Base-by-base conservation (phyloP, 352 stramenopile genomes). In the Phytophthora cajani region DNA sequence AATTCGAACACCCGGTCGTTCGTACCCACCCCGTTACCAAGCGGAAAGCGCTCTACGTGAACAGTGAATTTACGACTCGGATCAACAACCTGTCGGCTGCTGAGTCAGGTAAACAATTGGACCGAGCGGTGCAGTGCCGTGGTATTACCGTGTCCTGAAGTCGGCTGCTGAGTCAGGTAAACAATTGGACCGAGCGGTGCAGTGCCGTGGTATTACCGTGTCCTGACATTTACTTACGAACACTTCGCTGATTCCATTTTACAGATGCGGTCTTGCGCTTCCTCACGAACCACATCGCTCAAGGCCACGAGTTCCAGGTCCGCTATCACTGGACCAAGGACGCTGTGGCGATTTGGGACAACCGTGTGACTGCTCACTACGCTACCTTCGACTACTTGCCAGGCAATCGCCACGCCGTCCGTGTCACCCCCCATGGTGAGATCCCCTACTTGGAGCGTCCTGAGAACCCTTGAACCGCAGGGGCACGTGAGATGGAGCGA, bases 1-100 rank as follows among this genome's bases (percentile, higher is more conserved):
- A 77, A 52, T 78, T 74, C 3, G 72, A 79, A 21, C 78, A 86
- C 62, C 75, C 78, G 3, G 67, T 86, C 14, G 65, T 86, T 16
- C 76, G 75, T 44, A 86, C 77, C 12, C 78, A 86, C 51, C 78
- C 78, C 1, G 63, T 70, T 0, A 64, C 63, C 3, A 55, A 55
- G 4, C 55, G 63, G 7, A 70, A 70, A 21, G 54, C 73, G 64
- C 53, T 86, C 27, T 86, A 67, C 16, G 75, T 83, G 51, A 86
- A 86, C 56, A 32, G 23, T 0, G 58, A 58, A 5, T 86, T 86
- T 61, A 86, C 78, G 7, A 76, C 58, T 23, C 75, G 75, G 32
- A 83, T 86, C 52, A 64, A 64, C 21, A 64, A 86, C 30, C 55
- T 86, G 32, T 80, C 73, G 4, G 32, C 55, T 0, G 30, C 62